A percentile compares a stretch with the other conserved stretches of the same genome.
Conservation (phyloP, 179 eudicot genomes). For the Camellia oleifera region DNA sequence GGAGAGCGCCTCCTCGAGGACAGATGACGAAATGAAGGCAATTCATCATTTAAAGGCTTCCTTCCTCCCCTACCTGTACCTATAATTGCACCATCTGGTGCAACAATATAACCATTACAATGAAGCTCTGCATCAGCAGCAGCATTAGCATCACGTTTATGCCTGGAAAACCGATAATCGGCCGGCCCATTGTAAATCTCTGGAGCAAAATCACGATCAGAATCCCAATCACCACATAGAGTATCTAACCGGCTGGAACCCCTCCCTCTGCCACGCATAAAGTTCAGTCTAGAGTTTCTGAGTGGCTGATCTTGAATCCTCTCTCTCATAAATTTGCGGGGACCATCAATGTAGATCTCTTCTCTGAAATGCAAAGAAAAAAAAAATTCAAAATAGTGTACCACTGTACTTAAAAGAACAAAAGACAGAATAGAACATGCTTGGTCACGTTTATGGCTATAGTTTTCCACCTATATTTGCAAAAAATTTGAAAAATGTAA, state of each 20-base stretch:
- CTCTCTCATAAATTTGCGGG: constrained; percentile 25
- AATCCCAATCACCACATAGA: constrained; percentile 29
- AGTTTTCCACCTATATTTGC: no score
- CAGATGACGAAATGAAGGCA: constrained; percentile 24
- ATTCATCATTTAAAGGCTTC: constrained; percentile 30
- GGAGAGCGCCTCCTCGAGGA: constrained; percentile 34
- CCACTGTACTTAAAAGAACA: background rate
- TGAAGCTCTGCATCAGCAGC: constrained; percentile 26
- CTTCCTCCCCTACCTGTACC: constrained; percentile 26
- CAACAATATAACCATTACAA: constrained; percentile 21
- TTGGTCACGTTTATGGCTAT: no score
- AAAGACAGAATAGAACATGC: no score
- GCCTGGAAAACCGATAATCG: constrained; percentile 26
- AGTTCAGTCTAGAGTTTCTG: constrained; percentile 28
- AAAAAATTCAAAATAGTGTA: background rate
- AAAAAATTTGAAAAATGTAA: no score
- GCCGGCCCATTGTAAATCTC: constrained; percentile 21
- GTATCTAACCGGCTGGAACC: constrained; percentile 19
- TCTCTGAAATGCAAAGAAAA: constrained; percentile 21
- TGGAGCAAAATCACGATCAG: constrained; percentile 29
- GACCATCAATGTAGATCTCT: constrained; percentile 25
- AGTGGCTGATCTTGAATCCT: constrained; percentile 24
- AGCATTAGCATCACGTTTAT: constrained; percentile 24
- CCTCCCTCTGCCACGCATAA: constrained; percentile 31
- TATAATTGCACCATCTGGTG: constrained; percentile 17